phyloP scores from a whole-genome alignment of 768 basidiomycete species.

The Hygrocybe coccinea region DNA sequence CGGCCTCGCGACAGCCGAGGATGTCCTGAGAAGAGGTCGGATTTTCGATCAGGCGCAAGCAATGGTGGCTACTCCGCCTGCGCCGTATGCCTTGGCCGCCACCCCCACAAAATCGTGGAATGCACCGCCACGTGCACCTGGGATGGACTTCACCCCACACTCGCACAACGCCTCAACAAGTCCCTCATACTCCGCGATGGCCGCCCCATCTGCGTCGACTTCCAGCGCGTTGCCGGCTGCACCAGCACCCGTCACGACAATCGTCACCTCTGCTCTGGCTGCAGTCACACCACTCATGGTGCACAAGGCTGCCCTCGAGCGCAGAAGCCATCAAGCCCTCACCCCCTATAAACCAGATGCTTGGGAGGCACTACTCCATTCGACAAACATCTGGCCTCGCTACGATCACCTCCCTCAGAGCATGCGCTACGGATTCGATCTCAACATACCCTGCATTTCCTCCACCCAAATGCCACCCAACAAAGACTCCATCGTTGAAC shows the following conservation, averaged over 20 bases:
- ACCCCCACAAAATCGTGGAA: conserved; percentile 11
- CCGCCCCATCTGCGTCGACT: no score
- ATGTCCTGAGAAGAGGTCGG: not conserved
- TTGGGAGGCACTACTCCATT: conserved; percentile 27
- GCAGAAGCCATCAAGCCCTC: conserved; percentile 21
- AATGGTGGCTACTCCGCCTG: conserved; percentile 19
- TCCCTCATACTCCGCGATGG: no score
- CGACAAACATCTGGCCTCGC: conserved; percentile 11
- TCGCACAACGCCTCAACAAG: conserved; percentile 8
- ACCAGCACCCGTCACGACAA: no score
- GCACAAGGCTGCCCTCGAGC: conserved; percentile 37
- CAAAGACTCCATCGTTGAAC: conserved; percentile 16
- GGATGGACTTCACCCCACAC: conserved; percentile 10
- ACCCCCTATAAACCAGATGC: conserved; percentile 28
- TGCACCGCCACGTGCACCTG: conserved; percentile 19
- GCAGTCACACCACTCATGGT: conserved; percentile 33
- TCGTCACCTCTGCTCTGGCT: no score
- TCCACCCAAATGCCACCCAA: conserved; percentile 31
- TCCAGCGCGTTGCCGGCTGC: no score
- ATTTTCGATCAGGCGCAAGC: conserved; percentile 3
- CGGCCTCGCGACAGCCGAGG: not conserved
- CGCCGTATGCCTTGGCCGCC: conserved; percentile 34
- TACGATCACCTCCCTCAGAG: conserved; percentile 25
- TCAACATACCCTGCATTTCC: conserved; percentile 27
- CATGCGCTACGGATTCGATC: conserved; percentile 31